Conservation (phyloP, 2,329 filamentous ascomycete genomes). For the Alternaria longipes region DNA sequence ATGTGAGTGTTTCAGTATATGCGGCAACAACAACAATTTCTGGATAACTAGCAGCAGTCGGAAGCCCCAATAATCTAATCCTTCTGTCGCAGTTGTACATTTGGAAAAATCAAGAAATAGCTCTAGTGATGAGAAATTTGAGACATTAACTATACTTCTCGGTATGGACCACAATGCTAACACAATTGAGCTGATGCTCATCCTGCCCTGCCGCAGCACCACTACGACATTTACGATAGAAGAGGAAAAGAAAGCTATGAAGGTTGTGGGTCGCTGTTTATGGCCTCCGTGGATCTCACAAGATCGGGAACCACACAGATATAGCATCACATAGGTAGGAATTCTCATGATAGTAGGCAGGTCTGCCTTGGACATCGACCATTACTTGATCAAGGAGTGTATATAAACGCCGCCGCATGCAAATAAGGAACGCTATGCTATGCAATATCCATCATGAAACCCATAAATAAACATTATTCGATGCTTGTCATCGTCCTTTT, state of each 20-base stretch:
- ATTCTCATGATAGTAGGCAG: neutral
- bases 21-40: too few relatives aligned
- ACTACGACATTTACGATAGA: neutral
- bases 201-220: neutral
- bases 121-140: neutral
- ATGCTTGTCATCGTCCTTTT: neutral
- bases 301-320: too few relatives aligned
- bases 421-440: constrained; percentile 12
- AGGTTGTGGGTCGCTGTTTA: neutral
- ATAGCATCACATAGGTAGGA: neutral
- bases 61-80: too few relatives aligned
- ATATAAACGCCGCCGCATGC: constrained; percentile 15
- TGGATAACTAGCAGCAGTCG: too few relatives aligned
- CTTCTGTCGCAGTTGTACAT: too few relatives aligned
- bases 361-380: neutral
- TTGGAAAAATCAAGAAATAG: too few relatives aligned
- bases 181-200: neutral
- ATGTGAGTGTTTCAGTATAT: too few relatives aligned
- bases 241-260: neutral
- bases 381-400: constrained; percentile 23
- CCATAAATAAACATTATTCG: constrained; percentile 16
- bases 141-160: neutral
- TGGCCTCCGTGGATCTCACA: neutral
- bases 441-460: constrained; percentile 6
- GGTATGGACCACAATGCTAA: neutral